Percentiles rank a stretch among this genome's conserved stretches.
Evolutionary conservation across 495 filamentous ascomycete genomes (phyloP).

Genomic region (Penicillium diatomitis): DNA sequence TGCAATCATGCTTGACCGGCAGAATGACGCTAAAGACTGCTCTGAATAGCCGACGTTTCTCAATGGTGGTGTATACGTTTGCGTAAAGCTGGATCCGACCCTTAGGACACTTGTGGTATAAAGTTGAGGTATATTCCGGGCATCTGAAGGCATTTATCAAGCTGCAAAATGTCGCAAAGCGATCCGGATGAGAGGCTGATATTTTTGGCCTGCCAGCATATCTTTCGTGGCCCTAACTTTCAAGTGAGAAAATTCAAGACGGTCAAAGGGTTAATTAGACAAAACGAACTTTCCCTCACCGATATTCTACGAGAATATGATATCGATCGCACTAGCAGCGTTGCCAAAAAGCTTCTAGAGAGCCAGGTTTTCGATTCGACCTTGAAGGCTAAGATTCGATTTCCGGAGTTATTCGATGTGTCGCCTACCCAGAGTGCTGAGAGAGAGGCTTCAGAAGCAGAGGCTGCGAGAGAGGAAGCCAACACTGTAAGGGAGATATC

Average conservation of each 20-base stretch:
- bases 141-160: not conserved
- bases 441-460: no score
- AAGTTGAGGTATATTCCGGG: slow-evolving; percentile 13
- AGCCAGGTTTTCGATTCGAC: slow-evolving; percentile 4
- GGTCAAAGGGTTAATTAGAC: slow-evolving; percentile 10
- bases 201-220: slow-evolving; percentile 22
- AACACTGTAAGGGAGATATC: no score
- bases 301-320: slow-evolving; percentile 10
- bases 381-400: slow-evolving; percentile 10
- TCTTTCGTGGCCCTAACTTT: slow-evolving; percentile 21
- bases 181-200: slow-evolving; percentile 15
- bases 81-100: not conserved
- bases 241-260: slow-evolving; percentile 22
- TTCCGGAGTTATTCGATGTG: slow-evolving; percentile 11
- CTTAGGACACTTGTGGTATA: not conserved
- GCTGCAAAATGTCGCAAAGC: not conserved
- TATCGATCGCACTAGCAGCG: slow-evolving; percentile 6
- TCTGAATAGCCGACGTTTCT: not conserved
- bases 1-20: not conserved
- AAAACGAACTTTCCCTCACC: slow-evolving; percentile 2
- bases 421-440: no score
- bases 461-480: no score
- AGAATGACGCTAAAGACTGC: not conserved
- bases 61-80: not conserved
- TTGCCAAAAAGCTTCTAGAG: slow-evolving; percentile 9